Base-by-base conservation (phyloP, 208 protist genomes). In the Trypanosoma melophagium region DNA sequence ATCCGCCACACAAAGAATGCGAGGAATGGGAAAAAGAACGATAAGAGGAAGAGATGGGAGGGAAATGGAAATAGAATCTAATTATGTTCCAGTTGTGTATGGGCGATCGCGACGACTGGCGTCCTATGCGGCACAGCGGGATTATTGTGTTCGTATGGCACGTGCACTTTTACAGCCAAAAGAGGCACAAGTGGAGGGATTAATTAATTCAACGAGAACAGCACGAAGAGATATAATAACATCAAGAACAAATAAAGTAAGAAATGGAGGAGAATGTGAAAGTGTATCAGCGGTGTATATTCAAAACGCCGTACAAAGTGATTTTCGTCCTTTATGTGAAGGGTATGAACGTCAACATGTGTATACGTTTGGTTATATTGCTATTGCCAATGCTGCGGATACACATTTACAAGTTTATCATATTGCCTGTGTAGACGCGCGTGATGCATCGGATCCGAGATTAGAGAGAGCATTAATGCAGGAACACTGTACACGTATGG, bases 331-430 rank as follows among this genome's bases (percentile, higher is more conserved):
- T 21, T 38, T 9, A 40, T 60, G 58, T n/a, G 40, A 59, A 9
- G 67, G 58, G 21, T 72, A 66, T 38, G 67, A 72, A 17, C 58
- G 67, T 22, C 59, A 72, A 41, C 9, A 60, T 8, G 69, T 75
- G 31, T 69, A 75, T 38, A 60, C 61, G 9, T 66, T 76, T 44
- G 62, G 71, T 16, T 76, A 57, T 49, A 50, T 76, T 62, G 61
- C 63, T 28, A 63, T 49, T 38, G 55, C 0, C 13, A 40, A 49
- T 3, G 51, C 28, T 7, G 38, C 45, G 9, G 49, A 66, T 44
- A 42, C 42, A 2, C 12, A 35, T 14, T n/a, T 76, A 19, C 53
- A 56, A 10, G 70, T 65, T 10, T 17, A 69, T 14, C 55, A 69
- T 45, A 69, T 76, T 40, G 70, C 63, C 4, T 66, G 61, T 21